Evolutionary conservation across 1,139 yeast genomes (phyloP), one percentile per base, ranked within the genome.

Genomic region (Pichia sp.): DNA sequence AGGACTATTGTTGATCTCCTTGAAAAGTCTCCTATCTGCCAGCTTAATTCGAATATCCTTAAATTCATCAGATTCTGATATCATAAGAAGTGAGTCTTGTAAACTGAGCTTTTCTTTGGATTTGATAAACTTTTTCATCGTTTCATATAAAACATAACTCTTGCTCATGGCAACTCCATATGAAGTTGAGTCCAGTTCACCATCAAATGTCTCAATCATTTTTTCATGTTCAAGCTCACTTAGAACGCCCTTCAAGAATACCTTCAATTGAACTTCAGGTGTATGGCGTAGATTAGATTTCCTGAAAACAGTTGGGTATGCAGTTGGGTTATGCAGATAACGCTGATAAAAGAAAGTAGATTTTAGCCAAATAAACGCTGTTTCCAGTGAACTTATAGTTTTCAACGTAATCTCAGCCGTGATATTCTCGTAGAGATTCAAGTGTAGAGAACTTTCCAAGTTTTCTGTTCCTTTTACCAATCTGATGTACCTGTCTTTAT

Each of bases 321-420:
- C 72, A 0, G 64, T 54, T 2, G 80, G 80, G 56, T 75, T 75
- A 41, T 69, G 63, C 16, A 62, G 56, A 52, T 68, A 74, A 42
- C 85, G 67, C 5, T 78, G 74, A 61, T 78, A 80, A 49, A 81
- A 74, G 62, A 77, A 82, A 0, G 86, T 80, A 9, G 75, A 73
- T 41, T 73, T 71, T 38, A 81, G 60, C 86, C 86, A 82, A 1
- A 63, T 64, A 9, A 75, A 64, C 0, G 83, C 81, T 46, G 75
- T 74, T 14, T 71, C 71, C 0, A 70, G 54, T 3, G 75, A 66
- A 0, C 60, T 63, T 1, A 81, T 71, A 0, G 79, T 73, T 3
- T 74, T 74, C 48, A 79, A 67, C 1, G 74, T 73, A 0, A 81
- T 71, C 59, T 82, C 87, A 0, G 84, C 79, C 6, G 77, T 74